These are phyloP conservation scores for Lichtheimia ornata DNA, from an alignment of 371 early-diverging fungal species.

Conservation along the genomic window DNA sequence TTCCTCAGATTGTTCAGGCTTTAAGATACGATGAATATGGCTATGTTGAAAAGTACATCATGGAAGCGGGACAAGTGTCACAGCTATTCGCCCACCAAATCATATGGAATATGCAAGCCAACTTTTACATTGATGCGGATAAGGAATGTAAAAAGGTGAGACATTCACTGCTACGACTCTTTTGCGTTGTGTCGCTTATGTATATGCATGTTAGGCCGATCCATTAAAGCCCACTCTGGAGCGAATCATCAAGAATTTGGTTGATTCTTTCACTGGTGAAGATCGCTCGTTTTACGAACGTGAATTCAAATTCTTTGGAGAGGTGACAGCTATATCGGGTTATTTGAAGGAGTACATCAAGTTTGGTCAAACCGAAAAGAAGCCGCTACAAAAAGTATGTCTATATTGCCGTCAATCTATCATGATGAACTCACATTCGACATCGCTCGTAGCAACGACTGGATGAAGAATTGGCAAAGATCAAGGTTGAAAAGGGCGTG, in stretches of 20 bases:
- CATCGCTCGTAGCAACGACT: constrained; percentile 51
- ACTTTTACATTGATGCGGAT: constrained; percentile 84
- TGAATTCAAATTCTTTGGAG: constrained; percentile 94
- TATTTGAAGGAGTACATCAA: constrained; percentile 95
- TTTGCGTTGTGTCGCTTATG: not conserved
- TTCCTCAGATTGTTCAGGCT: constrained; percentile 99
- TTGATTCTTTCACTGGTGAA: constrained; percentile 76
- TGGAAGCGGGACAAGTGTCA: constrained; percentile 89
- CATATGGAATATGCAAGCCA: constrained; percentile 99
- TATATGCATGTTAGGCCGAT: constrained; percentile 47
- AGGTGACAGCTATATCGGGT: constrained; percentile 96
- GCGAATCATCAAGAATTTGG: constrained; percentile 80
- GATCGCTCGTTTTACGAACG: constrained; percentile 91
- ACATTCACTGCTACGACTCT: not conserved
- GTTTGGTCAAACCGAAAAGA: constrained; percentile 94
- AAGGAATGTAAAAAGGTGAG: constrained; percentile 69
- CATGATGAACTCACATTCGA: not conserved
- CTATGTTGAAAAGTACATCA: constrained; percentile 91
- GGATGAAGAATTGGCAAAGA: constrained; percentile 96
- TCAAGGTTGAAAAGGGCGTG: constrained; percentile 95
- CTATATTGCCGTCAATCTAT: not conserved
- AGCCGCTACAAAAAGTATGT: constrained; percentile 63
- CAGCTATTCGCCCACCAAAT: constrained; percentile 99
- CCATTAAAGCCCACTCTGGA: constrained; percentile 87
- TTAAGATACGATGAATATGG: constrained; percentile 87